Evolutionary conservation across 2,329 filamentous ascomycete genomes (phyloP), one percentile per base, ranked within the genome.

Genomic region (Cytospora mali): DNA sequence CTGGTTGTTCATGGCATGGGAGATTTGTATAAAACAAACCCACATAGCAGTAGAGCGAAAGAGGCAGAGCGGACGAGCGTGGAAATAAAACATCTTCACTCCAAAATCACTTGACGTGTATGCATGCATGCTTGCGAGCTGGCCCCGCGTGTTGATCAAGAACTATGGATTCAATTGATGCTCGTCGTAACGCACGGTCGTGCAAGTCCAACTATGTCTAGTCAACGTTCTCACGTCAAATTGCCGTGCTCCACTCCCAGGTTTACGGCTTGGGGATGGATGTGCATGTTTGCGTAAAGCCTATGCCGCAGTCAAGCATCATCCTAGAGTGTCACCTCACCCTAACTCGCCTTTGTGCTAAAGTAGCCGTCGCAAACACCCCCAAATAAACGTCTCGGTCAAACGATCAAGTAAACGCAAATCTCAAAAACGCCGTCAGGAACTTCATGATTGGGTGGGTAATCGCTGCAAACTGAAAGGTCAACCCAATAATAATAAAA

Each of bases 31-130:
- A 61, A 54, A 13, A 7, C 21, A 29, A 29, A 35, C 54, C 52
- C 50, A 59, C 28, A 63, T 54, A 55, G 29, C 25, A 57, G 54
- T 27, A 56, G 50, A 59, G 55, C 50, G 23, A 62, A 62, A 52
- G 35, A 53, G 29, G 53, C 49, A 49, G 28, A 35, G 55, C 35
- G 31, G 18, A 57, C 31, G 31, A 62, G 39, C 29, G 29, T 51
- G 50, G 55, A 31, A 62, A 64, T 62, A 62, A 55, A n/a, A 64
- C 42, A 64, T 64, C 62, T 62, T 64, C 62, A 64, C 62, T 64
- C 62, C 52, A 49, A 21, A n/a, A 18, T 3, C 27, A 39, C 4
- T 31, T 18, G n/a, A n/a, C n/a, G n/a, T 11, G 9, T 14, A 42
- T 31, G 27, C 28, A 53, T 21, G 11, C n/a, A 14, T n/a, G n/a